These are phyloP conservation scores for Colletotrichum euphorbiae DNA, from an alignment of 2,329 filamentous ascomycete species.

Conservation along the genomic window DNA sequence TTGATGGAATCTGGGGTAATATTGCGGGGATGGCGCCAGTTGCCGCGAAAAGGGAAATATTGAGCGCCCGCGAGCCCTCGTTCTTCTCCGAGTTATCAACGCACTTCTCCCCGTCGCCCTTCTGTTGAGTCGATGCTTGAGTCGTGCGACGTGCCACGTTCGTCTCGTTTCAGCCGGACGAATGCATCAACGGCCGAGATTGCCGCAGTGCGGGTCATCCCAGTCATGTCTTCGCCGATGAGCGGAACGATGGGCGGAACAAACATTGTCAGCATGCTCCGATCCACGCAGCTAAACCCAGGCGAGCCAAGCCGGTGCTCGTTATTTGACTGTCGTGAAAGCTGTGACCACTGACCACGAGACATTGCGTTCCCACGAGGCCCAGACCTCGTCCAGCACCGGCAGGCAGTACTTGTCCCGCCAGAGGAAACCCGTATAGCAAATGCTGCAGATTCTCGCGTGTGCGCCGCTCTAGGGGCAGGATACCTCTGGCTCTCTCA, in stretches of 20 bases:
- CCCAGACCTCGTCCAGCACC: slow-evolving; percentile 32
- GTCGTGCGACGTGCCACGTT: slow-evolving; percentile 14
- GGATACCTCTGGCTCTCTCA: slow-evolving; percentile 20
- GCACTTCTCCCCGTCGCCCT: neutral
- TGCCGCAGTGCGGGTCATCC: slow-evolving; percentile 16
- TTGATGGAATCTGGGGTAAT: slow-evolving; percentile 37
- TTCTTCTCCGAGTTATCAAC: neutral
- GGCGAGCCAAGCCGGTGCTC: neutral
- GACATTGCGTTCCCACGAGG: slow-evolving; percentile 7
- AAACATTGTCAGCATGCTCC: neutral
- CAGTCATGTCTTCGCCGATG: slow-evolving; percentile 3
- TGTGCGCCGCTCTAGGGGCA: slow-evolving; percentile 18
- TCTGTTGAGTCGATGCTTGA: neutral
- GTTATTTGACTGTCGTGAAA: neutral
- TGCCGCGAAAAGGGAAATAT: slow-evolving; percentile 13
- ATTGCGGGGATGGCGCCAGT: slow-evolving; percentile 22
- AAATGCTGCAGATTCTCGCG: slow-evolving; percentile 24
- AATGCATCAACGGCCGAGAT: slow-evolving; percentile 31
- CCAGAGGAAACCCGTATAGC: slow-evolving; percentile 36
- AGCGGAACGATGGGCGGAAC: neutral
- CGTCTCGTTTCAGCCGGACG: slow-evolving; percentile 23
- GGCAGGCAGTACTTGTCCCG: slow-evolving; percentile 47
- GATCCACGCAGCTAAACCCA: neutral
- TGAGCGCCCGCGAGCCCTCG: neutral
- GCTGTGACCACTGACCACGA: slow-evolving; percentile 5